Evolutionary conservation across 192 early-diverging fungal genomes (phyloP), one percentile per base, ranked within the genome.

Genomic region (Backusella tarrabulga): DNA sequence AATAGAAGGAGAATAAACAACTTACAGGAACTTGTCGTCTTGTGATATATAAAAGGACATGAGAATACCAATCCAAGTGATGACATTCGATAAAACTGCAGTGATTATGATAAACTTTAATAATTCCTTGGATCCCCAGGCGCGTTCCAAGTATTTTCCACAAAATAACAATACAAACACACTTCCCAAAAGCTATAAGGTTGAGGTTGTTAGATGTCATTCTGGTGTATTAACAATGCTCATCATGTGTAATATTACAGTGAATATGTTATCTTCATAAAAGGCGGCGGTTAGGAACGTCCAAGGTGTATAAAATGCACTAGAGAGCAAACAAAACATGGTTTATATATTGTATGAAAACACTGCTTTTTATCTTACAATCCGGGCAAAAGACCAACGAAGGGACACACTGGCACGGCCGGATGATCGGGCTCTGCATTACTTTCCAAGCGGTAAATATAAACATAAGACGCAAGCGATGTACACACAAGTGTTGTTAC

Each of bases 61-160:
- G 6, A 92, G 60, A 15, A 85, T 85, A 12, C 88, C 87, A 2
- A 93, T 38, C 70, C 81, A 86, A 2, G 90, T 86, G n/a, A 89
- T 72, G 3, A 90, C 0, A 83, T 86, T 88, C 34, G 90, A 67
- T 52, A 80, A 63, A 71, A 87, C 35, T 68, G 86, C 86, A 46
- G 91, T 80, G 6, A 97, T 82, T 1, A 77, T 34, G 35, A 95
- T 71, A 78, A 92, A 93, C 68, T 90, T 90, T n/a, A 90, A 76
- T 68, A 94, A 90, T 70, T 93, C 91, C 70, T 89, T 88, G 32
- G 87, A 83, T 11, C 95, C 95, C 94, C 95, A 98, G 71, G 88
- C 88, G 26, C 89, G 85, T 80, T 97, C 97, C 77, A 97, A 85
- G 80, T 95, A 97, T 76, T 90, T 87, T 44, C 95, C 96, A 75